phyloP scores from a whole-genome alignment of 108 stramenopile genomes.

The Cyclotella distinguenda region DNA sequence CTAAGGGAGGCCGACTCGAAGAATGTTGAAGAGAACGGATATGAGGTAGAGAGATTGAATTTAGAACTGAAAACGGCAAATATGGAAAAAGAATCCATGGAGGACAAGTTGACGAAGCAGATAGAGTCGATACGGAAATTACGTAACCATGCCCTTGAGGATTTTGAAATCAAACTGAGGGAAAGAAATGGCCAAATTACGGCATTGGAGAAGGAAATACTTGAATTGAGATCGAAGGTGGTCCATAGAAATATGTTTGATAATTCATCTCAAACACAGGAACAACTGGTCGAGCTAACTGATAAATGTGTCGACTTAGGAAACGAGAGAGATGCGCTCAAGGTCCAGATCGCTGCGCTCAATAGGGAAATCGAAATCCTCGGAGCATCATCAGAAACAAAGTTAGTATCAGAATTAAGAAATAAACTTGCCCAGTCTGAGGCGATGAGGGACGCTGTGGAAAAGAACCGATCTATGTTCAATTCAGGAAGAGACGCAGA shows the following conservation, averaged over 20 bases:
- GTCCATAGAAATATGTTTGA: slow-evolving; percentile 14
- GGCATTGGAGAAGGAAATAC: slow-evolving; percentile 29
- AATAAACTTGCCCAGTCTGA: slow-evolving; percentile 47
- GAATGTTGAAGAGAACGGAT: slow-evolving; percentile 16
- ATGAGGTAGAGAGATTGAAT: slow-evolving; percentile 40
- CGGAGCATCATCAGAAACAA: slow-evolving; percentile 22
- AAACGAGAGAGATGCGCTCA: slow-evolving; percentile 29
- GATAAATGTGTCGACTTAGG: slow-evolving; percentile 19
- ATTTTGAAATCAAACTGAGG: slow-evolving; percentile 36
- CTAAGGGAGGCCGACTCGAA: slow-evolving; percentile 31
- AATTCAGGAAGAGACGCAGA: slow-evolving; percentile 58
- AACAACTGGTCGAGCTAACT: slow-evolving; percentile 12
- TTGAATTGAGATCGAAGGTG: slow-evolving; percentile 29
- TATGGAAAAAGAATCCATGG: slow-evolving; percentile 20
- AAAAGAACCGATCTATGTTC: slow-evolving; percentile 53
- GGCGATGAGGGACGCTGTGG: slow-evolving; percentile 49
- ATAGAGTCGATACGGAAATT: slow-evolving; percentile 50
- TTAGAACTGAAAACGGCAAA: slow-evolving; percentile 48
- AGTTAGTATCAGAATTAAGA: slow-evolving; percentile 23
- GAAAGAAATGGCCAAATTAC: slow-evolving; percentile 46
- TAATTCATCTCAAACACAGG: slow-evolving; percentile 15
- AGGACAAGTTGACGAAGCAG: slow-evolving; percentile 34
- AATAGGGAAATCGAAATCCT: slow-evolving; percentile 46
- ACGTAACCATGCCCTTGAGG: slow-evolving; percentile 38
- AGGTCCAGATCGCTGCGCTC: slow-evolving; percentile 39